Conservation (phyloP, 129 eudicot genomes). For the Helianthus tuberosus region DNA sequence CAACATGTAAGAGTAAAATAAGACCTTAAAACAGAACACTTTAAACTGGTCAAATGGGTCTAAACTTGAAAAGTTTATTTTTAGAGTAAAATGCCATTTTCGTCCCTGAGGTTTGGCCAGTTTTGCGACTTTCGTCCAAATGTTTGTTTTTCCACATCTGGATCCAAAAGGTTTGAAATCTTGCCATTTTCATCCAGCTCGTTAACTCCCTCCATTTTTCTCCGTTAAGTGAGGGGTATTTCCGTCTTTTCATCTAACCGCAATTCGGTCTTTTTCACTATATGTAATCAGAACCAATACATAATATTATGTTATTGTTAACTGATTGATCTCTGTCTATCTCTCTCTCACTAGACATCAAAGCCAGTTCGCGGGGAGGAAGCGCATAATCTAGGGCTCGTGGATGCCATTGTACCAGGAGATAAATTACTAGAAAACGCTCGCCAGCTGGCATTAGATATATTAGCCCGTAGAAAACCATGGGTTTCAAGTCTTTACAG, state of each 20-base stretch:
- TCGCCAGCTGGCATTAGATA: constrained; percentile 80
- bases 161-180: too few species aligned
- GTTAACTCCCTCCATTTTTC: too few species aligned
- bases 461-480: constrained; percentile 71
- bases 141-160: too few species aligned
- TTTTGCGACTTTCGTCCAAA: too few species aligned
- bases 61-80: neutral
- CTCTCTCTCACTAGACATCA: constrained; percentile 56
- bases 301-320: neutral
- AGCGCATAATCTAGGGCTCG: constrained; percentile 84
- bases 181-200: too few species aligned
- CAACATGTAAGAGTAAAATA: neutral
- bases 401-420: constrained; percentile 79
- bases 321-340: constrained; percentile 3
- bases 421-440: constrained; percentile 64
- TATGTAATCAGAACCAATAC: neutral
- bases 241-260: too few species aligned
- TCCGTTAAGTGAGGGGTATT: too few species aligned
- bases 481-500: constrained; percentile 77
- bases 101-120: too few species aligned
- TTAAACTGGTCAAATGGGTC: too few species aligned
- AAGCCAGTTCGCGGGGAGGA: constrained; percentile 80
- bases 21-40: neutral
- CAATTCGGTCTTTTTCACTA: too few species aligned
- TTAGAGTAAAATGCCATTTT: neutral